Evolutionary conservation across 352 stramenopile species (phyloP), one percentile per base, ranked within the genome.

Genomic region (Pythium chondricola): DNA sequence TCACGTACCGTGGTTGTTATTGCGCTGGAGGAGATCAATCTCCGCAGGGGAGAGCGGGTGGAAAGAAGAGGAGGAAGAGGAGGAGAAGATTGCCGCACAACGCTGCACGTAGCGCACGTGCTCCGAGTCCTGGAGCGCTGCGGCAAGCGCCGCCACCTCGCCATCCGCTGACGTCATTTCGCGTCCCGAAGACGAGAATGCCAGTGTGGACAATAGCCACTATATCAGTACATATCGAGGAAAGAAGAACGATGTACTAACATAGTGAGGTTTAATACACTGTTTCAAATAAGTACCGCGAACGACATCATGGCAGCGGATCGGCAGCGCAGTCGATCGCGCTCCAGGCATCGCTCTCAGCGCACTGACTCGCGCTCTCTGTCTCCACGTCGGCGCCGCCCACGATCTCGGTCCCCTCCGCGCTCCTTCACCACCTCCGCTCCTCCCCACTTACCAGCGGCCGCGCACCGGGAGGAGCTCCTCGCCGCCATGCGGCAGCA

Each of bases 391-490:
- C 18, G 36, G 6, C 46, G 10, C 18, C 31, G 11, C 31, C 44
- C n/a, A 2, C 11, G 4, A 6, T 21, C 5, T 9, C 20, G 13
- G 7, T 18, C 37, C 3, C 30, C 30, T 6, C 21, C 30, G n/a
- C 25, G 20, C 4, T 9, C n/a, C 24, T n/a, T 18, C 9, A 51
- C n/a, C 17, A 16, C 18, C 17, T 11, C 26, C 26, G 30, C 29
- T 18, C 26, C 42, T 32, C 20, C 63, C n/a, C n/a, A n/a, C n/a
- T n/a, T 83, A 3, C 71, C 71, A 0, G 59, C 61, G 0, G 65
- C 61, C 14, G 53, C 71, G 47, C 81, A 89, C 50, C 76, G 81
- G 11, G 65, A 83, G 14, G 68, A 85, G 50, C 53, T 93, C 2
- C 42, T 93, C 16, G 14, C 45, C 0, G 69, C 70, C 8, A 45